Percentiles rank a stretch among this genome's conserved stretches.
phyloP scores from a whole-genome alignment of 257 asterid species.

The Nicotiana undulata region DNA sequence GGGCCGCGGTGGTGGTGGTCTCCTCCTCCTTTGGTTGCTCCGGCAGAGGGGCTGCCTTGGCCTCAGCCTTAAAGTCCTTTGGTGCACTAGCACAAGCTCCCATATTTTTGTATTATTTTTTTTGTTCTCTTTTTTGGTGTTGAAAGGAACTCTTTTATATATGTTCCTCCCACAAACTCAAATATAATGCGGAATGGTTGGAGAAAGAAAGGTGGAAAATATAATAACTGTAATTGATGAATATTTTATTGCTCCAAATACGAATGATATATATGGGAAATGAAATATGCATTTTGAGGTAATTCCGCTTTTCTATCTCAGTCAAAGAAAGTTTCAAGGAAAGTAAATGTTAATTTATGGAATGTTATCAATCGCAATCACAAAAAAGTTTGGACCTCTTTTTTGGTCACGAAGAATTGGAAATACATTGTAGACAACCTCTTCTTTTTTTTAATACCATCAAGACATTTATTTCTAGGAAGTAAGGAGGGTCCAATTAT shows the following conservation, averaged over 20 bases:
- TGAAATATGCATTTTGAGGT: not conserved
- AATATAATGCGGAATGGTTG: not conserved
- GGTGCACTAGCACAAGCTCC: constrained; percentile 57
- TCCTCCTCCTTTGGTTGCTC: constrained; percentile 43
- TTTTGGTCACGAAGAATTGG: not conserved
- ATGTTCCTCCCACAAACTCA: not conserved
- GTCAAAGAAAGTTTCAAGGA: constrained; percentile 18
- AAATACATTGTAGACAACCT: no score
- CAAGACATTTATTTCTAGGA: no score
- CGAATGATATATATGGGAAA: constrained; percentile 7
- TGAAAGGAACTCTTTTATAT: constrained; percentile 10
- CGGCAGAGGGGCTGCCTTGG: constrained; percentile 14
- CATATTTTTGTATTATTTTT: constrained; percentile 21
- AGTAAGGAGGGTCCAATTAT: no score
- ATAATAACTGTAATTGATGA: not conserved
- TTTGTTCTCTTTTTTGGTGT: not conserved
- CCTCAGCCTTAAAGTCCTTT: constrained; percentile 34
- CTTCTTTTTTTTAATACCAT: no score
- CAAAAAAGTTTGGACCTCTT: not conserved
- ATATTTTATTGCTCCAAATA: not conserved
- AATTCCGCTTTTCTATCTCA: constrained; percentile 12
- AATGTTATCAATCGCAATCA: not conserved
- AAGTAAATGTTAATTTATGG: not conserved
- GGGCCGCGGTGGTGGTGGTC: constrained; percentile 11
- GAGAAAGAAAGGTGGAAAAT: constrained; percentile 21